Evolutionary conservation across 257 asterid genomes (phyloP).

Genomic region (Osmanthus fragrans): DNA sequence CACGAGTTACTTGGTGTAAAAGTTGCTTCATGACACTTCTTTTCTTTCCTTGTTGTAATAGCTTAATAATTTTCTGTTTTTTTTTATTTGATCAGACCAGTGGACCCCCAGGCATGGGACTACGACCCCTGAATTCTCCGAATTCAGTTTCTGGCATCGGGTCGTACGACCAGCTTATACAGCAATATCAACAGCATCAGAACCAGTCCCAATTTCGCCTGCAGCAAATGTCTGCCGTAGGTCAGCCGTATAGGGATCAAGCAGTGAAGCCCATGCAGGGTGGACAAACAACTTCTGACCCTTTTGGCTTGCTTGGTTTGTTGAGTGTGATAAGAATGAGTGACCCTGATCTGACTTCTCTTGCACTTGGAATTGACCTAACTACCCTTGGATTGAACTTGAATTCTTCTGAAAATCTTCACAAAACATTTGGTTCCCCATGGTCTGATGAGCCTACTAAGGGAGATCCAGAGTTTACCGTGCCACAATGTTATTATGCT

Average conservation of each 20-base stretch:
- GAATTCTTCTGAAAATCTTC: conserved; percentile 86
- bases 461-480: conserved; percentile 88
- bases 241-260: conserved; percentile 89
- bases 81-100: conserved; percentile 52
- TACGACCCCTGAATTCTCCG: conserved; percentile 73
- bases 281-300: conserved; percentile 63
- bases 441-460: conserved; percentile 96
- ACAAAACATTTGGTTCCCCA: conserved; percentile 88
- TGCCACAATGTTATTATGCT: conserved; percentile 90
- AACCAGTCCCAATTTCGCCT: conserved; percentile 83
- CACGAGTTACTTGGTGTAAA: conserved; percentile 8
- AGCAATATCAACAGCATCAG: conserved; percentile 92
- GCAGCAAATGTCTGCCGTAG: conserved; percentile 80
- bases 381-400: conserved; percentile 92
- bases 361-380: conserved; percentile 93
- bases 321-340: conserved; percentile 84
- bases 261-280: conserved; percentile 71
- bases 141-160: conserved; percentile 77
- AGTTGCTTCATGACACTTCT: background rate
- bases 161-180: conserved; percentile 83
- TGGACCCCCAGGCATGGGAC: conserved; percentile 75
- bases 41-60: conserved; percentile 11
- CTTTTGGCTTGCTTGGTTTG: conserved; percentile 89
- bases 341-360: conserved; percentile 84
- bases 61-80: conserved; percentile 16